Base-by-base conservation (phyloP, 2,329 filamentous ascomycete genomes). In the Myotisia sp. region DNA sequence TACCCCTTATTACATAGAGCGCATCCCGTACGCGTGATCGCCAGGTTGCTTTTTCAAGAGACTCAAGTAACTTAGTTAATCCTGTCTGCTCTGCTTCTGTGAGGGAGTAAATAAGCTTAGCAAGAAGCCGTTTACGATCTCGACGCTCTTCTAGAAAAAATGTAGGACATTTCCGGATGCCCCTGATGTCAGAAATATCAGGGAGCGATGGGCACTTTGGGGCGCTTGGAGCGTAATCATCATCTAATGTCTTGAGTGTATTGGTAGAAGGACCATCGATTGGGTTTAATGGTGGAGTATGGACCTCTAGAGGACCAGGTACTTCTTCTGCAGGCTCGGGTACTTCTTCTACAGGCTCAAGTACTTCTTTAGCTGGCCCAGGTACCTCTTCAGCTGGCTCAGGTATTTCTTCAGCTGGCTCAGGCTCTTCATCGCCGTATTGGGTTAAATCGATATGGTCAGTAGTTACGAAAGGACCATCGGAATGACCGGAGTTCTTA, bases 71-170 rank as follows among this genome's bases (percentile, higher is more conserved):
- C 6, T 21, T 6, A 19, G 9, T 8, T 17, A 32, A 17, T 4
- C 21, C 29, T 19, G 4, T 6, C 26, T 19, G 19, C 13, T 53
- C 47, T 7, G 49, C 40, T 13, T 40, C 35, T 7, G 42, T 12
- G 6, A 52, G 35, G 22, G 41, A 19, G 20, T 28, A 34, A 22
- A 53, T 41, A 20, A 53, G 38, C 37, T 54, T 58, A 3, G 48
- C 50, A 24, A 61, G 40, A 14, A 59, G 39, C 14, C 44, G 44
- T 12, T 42, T 40, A 4, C 63, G 51, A 40, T 70, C 63, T 6
- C 40, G 27, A 2, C 50, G 47, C 6, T 53, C 48, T 23, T 56
- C 44, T 3, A 70, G 47, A 1, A 52, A 36, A 3, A 41, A 34
- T 51, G 54, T 63, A 3, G 39, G 36, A 49, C 60, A 56, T 3